phyloP scores from a whole-genome alignment of 148 eudicot species.

The Nepenthes gracilis region DNA sequence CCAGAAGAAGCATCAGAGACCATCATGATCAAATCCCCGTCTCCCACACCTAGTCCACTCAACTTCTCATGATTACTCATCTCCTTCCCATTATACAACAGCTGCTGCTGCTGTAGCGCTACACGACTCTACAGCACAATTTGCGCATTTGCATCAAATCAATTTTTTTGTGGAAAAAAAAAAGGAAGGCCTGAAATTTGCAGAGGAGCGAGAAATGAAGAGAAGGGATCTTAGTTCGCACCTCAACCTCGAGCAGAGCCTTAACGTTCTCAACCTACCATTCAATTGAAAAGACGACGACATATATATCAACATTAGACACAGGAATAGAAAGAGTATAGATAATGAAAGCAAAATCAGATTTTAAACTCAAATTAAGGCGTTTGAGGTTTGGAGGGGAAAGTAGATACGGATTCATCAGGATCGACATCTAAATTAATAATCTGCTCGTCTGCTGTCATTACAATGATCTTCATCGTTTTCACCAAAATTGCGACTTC shows the following conservation, averaged over 20 bases:
- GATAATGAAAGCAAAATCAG: background rate
- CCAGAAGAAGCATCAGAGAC: constrained; percentile 37
- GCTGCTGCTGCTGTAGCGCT: constrained; percentile 70
- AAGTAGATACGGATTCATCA: constrained; percentile 58
- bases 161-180: background rate
- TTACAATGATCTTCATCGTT: constrained; percentile 82
- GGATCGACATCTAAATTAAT: constrained; percentile 68
- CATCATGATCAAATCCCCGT: constrained; percentile 98
- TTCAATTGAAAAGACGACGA: background rate
- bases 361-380: constrained; percentile 11
- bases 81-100: constrained; percentile 81
- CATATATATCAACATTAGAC: background rate
- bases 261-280: constrained; percentile 87
- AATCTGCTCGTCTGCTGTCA: constrained; percentile 77
- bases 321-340: background rate
- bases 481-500: too few species aligned
- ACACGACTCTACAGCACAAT: constrained; percentile 47
- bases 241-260: constrained; percentile 98
- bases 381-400: constrained; percentile 5
- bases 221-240: constrained; percentile 3
- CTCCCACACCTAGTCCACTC: constrained; percentile 66
- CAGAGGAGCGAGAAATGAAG: background rate
- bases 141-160: constrained; percentile 1
- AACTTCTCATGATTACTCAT: constrained; percentile 69
- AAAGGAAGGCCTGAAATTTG: background rate